These are phyloP conservation scores for Metschnikowia anglica DNA, from an alignment of 805 yeast genomes.

Conservation along the genomic window DNA sequence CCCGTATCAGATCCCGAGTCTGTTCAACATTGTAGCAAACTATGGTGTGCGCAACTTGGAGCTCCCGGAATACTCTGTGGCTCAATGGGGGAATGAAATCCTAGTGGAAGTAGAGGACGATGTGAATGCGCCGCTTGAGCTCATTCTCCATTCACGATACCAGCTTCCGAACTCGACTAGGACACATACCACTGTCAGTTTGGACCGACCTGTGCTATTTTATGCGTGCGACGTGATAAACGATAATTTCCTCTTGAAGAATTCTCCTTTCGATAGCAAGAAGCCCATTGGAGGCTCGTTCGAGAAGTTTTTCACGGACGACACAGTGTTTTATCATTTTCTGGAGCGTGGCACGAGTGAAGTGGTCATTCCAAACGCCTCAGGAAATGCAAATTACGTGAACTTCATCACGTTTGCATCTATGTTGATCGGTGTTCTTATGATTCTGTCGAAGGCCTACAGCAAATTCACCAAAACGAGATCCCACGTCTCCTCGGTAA, in stretches of 20 bases:
- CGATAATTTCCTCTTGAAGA: conserved; percentile 28
- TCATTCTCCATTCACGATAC: conserved; percentile 42
- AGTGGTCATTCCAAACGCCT: conserved; percentile 17
- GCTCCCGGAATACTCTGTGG: conserved; percentile 38
- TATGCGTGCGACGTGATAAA: conserved; percentile 36
- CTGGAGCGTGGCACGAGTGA: conserved; percentile 12
- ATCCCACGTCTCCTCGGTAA: background rate
- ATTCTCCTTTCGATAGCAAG: conserved; percentile 39
- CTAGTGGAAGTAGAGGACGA: conserved; percentile 28
- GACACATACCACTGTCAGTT: conserved; percentile 13
- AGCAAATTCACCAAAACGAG: background rate
- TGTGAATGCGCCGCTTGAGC: conserved; percentile 10
- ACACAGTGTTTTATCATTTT: conserved; percentile 40
- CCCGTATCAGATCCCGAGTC: conserved; percentile 35
- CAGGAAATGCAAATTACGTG: conserved; percentile 4
- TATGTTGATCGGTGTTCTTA: conserved; percentile 12
- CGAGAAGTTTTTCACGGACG: conserved; percentile 38
- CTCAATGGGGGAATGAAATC: conserved; percentile 42
- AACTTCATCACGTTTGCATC: conserved; percentile 15
- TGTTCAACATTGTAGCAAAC: conserved; percentile 24
- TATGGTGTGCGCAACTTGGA: conserved; percentile 40
- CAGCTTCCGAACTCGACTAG: conserved; percentile 28
- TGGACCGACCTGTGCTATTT: conserved; percentile 32
- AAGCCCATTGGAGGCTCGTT: conserved; percentile 32
- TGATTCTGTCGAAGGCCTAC: conserved; percentile 8